Conservation (phyloP, 2,329 filamentous ascomycete species). For the Hirsutella thompsonii region DNA sequence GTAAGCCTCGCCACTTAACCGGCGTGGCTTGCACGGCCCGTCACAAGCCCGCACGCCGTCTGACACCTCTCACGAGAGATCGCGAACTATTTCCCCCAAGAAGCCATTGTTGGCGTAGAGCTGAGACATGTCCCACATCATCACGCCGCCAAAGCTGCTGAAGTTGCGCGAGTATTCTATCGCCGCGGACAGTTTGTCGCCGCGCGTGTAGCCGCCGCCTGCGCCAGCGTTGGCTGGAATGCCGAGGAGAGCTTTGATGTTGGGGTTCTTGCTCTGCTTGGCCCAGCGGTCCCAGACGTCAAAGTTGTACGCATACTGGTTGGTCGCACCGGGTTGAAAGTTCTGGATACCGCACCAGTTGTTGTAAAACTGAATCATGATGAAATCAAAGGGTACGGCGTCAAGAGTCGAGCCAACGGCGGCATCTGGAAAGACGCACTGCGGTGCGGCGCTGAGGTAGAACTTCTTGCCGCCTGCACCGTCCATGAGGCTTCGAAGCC, state of each 20-base stretch:
- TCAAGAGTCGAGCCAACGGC: constrained; percentile 44
- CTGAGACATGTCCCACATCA: constrained; percentile 58
- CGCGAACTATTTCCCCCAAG: constrained; percentile 28
- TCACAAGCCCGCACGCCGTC: too few relatives aligned
- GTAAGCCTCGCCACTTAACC: too few relatives aligned
- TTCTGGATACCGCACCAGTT: constrained; percentile 49
- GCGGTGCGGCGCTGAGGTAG: constrained; percentile 53
- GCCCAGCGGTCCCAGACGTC: constrained; percentile 55
- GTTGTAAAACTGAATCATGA: constrained; percentile 58
- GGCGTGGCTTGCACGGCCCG: background rate
- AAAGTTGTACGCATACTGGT: constrained; percentile 47
- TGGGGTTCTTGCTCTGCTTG: constrained; percentile 40
- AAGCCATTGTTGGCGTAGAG: constrained; percentile 45
- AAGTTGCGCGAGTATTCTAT: constrained; percentile 41
- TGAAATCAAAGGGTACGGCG: constrained; percentile 43
- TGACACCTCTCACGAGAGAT: constrained; percentile 13
- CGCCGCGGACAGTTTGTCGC: constrained; percentile 31
- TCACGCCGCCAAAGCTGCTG: constrained; percentile 50
- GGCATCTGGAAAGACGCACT: constrained; percentile 53
- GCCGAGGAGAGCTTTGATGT: constrained; percentile 50
- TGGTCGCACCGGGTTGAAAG: constrained; percentile 28
- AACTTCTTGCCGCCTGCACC: constrained; percentile 40
- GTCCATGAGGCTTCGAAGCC: constrained; percentile 43
- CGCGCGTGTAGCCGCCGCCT: constrained; percentile 40
- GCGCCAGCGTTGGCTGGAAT: constrained; percentile 42